Base-by-base conservation (phyloP, 2,329 filamentous ascomycete genomes). In the Ceratocystis ficicola region DNA sequence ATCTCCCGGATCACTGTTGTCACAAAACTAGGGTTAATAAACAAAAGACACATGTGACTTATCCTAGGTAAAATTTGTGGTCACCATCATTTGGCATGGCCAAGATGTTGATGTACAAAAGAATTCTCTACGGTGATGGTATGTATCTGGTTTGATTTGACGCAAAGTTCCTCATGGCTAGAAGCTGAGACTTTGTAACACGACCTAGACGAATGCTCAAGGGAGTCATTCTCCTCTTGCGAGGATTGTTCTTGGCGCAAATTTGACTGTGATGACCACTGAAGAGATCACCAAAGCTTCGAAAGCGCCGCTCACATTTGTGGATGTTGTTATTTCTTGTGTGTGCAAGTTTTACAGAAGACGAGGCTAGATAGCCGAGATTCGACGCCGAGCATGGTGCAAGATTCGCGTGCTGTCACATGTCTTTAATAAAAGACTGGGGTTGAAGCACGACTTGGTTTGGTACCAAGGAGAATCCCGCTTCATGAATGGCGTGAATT, bases 151-250 rank as follows among this genome's bases (percentile, higher is more conserved):
- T 81, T 68, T 75, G 80, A 82, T 84, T 89, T 87, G 89, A 93
- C 89, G 88, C 89, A 91, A 87, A 83, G 81, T 84, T 83, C 82
- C 76, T 90, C 88, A 89, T 86, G 74, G 87, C 86, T 78, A 77
- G n/a, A 75, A 76, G 66, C 84, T 86, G 88, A 81, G 78, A 88
- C 80, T 83, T 85, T 91, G 89, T 89, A 93, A 92, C 89, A 93
- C 89, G 87, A 90, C 84, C 86, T 88, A 90, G 88, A 81, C 89
- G 85, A 84, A 87, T 86, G 84, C 86, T 90, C 90, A 87, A 87
- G 86, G 89, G 87, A 84, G 86, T 87, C 81, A 81, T 85, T 86
- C 67, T 64, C 67, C 62, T 60, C 57, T 65, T 67, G 46, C 50
- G 62, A 65, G 65, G 65, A 87, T 81, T 80, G 74, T 73, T 93